Evolutionary conservation across 2,329 filamentous ascomycete species (phyloP).

Genomic region (Tolypocladium inflatum): DNA sequence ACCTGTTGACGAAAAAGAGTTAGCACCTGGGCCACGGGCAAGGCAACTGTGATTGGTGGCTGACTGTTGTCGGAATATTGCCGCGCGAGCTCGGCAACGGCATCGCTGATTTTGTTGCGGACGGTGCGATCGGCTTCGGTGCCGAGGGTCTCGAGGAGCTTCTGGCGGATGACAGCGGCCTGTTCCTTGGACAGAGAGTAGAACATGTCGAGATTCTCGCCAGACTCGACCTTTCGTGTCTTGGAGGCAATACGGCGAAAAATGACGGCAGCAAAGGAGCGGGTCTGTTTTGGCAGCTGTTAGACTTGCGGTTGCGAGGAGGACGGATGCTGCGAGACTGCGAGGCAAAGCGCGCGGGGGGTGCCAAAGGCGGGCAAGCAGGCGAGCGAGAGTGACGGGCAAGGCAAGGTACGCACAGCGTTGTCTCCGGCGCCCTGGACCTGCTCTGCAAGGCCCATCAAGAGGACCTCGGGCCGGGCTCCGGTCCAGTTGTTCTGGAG

Average conservation of each 20-base stretch:
- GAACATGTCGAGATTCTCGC: conserved; percentile 74
- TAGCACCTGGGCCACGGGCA: conserved; percentile 6
- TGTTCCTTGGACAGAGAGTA: conserved; percentile 67
- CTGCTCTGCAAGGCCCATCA: conserved; percentile 94
- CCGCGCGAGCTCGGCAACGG: conserved; percentile 89
- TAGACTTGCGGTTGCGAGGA: not conserved
- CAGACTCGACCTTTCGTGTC: conserved; percentile 64
- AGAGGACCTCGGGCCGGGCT: conserved; percentile 70
- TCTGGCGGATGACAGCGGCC: conserved; percentile 69
- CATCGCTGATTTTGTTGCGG: conserved; percentile 92
- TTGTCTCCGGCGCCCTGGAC: conserved; percentile 68
- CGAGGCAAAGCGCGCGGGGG: not conserved
- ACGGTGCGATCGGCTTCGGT: conserved; percentile 65
- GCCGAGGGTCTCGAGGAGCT: conserved; percentile 68
- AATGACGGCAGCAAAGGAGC: conserved; percentile 86
- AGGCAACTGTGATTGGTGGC: conserved; percentile 19
- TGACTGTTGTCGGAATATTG: conserved; percentile 89
- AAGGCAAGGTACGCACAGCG: conserved; percentile 39
- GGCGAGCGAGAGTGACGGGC: not conserved
- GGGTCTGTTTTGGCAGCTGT: conserved; percentile 45
- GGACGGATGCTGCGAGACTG: not conserved
- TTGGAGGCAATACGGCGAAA: conserved; percentile 92
- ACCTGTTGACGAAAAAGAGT: conserved; percentile 37
- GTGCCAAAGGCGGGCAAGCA: not conserved
- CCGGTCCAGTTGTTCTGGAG: conserved; percentile 84